Conservation (phyloP, 2,329 filamentous ascomycete genomes). For the Scopulariopsis brevicaulis region DNA sequence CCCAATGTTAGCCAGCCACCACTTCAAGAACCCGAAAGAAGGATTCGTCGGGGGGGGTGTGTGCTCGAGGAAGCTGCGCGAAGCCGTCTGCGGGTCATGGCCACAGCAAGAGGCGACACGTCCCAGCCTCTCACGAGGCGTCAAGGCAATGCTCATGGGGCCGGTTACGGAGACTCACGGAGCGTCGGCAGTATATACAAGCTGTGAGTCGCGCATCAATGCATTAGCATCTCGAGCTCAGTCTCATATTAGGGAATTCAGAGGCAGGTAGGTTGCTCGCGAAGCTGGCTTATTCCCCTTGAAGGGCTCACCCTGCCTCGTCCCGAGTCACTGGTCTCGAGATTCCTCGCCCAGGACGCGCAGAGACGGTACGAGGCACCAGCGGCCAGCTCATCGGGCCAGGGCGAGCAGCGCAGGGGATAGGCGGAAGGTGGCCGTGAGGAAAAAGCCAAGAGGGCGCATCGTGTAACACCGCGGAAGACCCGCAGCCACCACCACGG, state of each 20-base stretch:
- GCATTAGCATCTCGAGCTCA: conserved; percentile 7
- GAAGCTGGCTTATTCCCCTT: neutral
- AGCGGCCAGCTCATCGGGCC: neutral
- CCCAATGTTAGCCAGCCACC: conserved; percentile 3
- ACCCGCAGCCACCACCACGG: neutral
- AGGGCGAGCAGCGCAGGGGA: neutral
- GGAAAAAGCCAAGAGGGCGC: neutral
- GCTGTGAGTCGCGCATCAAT: conserved; percentile 42
- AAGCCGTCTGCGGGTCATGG: conserved; percentile 2
- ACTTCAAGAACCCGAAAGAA: conserved; percentile 8
- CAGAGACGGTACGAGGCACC: neutral
- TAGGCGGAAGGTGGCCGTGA: neutral
- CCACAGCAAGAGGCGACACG: conserved; percentile 6
- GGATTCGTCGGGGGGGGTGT: conserved; percentile 6
- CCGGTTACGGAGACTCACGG: conserved; percentile 49
- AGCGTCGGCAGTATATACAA: conserved; percentile 82
- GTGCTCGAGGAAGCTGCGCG: neutral
- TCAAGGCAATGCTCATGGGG: neutral
- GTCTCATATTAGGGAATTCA: conserved; percentile 8
- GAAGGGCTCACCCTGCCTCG: neutral
- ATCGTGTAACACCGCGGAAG: neutral
- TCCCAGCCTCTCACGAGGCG: conserved; percentile 6
- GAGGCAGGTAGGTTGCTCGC: conserved; percentile 4
- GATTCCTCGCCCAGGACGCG: neutral
- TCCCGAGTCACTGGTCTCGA: neutral